These are phyloP conservation scores for Tetraselmis striata DNA, from an alignment of 139 green algal genomes.

Conservation along the genomic window DNA sequence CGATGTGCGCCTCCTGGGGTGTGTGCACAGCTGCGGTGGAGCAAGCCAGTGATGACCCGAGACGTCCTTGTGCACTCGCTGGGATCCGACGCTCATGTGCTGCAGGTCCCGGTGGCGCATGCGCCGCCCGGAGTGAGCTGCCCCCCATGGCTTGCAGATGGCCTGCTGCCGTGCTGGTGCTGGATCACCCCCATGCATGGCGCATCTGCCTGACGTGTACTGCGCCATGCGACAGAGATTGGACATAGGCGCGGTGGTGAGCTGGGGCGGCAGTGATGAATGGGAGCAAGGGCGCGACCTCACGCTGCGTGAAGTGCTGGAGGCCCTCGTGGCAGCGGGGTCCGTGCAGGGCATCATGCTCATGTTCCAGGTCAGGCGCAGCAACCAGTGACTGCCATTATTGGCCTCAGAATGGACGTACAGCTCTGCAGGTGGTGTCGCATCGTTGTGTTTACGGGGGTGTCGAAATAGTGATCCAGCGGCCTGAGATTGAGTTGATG, in stretches of 20 bases:
- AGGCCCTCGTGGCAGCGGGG: background rate
- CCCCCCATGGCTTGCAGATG: background rate
- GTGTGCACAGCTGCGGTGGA: background rate
- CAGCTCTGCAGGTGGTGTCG: no score
- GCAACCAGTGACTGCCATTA: no score
- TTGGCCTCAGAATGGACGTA: no score
- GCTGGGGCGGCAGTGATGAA: background rate
- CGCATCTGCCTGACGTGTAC: no score
- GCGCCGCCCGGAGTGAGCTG: background rate
- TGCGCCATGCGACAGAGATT: background rate
- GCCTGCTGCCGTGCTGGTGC: background rate
- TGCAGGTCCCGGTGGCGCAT: background rate
- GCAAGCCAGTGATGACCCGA: background rate
- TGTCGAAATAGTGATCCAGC: no score
- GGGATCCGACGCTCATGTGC: background rate
- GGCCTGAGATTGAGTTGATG: no score
- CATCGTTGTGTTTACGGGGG: no score
- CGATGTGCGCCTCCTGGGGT: background rate
- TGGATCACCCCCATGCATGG: background rate
- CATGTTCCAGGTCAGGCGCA: background rate
- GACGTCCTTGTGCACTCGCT: background rate
- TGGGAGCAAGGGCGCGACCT: background rate
- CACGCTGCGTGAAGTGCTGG: background rate
- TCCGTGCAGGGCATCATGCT: background rate
- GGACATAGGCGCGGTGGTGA: background rate